Conservation (phyloP, 1,139 yeast species). For the Arxiozyma heterogenica region DNA sequence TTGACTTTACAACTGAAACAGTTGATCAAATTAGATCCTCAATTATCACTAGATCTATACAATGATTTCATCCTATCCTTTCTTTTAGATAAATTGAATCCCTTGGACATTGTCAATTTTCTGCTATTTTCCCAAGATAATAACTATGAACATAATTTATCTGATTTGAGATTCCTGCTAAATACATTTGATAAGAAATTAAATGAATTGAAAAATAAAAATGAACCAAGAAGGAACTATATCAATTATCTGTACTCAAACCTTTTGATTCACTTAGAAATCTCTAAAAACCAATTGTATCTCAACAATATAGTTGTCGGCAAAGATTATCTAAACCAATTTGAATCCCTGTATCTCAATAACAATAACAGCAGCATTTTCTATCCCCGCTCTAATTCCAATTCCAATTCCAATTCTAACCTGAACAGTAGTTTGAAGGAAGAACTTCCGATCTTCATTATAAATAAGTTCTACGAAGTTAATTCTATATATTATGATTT, state of each 20-base stretch:
- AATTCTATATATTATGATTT: slow-evolving; percentile 69
- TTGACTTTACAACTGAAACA: neutral
- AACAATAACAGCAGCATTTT: slow-evolving; percentile 41
- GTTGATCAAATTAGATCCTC: neutral
- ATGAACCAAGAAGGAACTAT: slow-evolving; percentile 1
- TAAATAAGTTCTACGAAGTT: slow-evolving; percentile 76
- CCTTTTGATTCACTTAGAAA: slow-evolving; percentile 65
- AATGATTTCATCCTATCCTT: neutral
- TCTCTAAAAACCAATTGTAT: slow-evolving; percentile 60
- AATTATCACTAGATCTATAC: neutral
- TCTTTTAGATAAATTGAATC: slow-evolving; percentile 34
- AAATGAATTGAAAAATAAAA: neutral
- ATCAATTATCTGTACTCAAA: neutral
- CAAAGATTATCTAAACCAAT: slow-evolving; percentile 57
- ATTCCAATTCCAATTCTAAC: too few relatives aligned
- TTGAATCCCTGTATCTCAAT: slow-evolving; percentile 50
- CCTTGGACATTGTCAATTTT: slow-evolving; percentile 69
- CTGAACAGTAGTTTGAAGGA: slow-evolving; percentile 31
- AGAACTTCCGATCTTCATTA: slow-evolving; percentile 50
- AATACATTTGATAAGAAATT: neutral
- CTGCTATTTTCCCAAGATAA: slow-evolving; percentile 45
- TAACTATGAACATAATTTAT: neutral
- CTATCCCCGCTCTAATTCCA: too few relatives aligned
- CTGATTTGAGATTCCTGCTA: neutral
- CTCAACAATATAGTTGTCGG: slow-evolving; percentile 54